A percentile compares a stretch with the other conserved stretches of the same genome.
Conservation (phyloP, 2,329 filamentous ascomycete species). For the Claviceps monticola region DNA sequence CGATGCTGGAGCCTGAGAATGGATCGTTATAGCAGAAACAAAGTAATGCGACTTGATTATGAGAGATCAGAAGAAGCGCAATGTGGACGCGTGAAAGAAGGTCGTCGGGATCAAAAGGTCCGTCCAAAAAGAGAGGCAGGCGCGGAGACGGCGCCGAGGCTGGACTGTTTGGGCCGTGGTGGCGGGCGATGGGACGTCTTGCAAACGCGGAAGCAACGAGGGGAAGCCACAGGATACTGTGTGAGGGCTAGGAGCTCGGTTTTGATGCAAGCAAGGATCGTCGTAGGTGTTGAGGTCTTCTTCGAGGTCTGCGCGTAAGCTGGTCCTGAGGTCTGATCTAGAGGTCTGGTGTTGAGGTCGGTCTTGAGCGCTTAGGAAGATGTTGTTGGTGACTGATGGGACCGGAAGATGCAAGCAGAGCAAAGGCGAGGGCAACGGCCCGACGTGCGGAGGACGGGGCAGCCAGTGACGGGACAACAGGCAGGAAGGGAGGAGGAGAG, state of each 20-base stretch:
- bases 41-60: background rate
- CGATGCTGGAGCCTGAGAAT: background rate
- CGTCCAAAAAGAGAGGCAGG: conserved; percentile 2
- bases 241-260: background rate
- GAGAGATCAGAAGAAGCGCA: background rate
- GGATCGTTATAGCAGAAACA: background rate
- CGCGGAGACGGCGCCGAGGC: background rate
- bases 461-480: conserved; percentile 2
- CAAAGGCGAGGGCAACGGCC: conserved; percentile 1
- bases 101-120: background rate
- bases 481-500: background rate
- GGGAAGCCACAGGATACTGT: background rate
- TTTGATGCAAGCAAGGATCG: background rate
- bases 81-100: conserved; percentile 2
- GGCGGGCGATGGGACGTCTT: background rate
- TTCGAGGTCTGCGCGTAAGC: too few relatives aligned
- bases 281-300: background rate
- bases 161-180: background rate
- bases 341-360: background rate
- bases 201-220: background rate
- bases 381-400: background rate
- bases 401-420: background rate
- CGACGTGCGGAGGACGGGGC: background rate
- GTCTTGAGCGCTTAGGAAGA: background rate
- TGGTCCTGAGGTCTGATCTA: too few relatives aligned